Evolutionary conservation across 1,139 yeast genomes (phyloP).

Genomic region (Scheffersomyces segobiensis): DNA sequence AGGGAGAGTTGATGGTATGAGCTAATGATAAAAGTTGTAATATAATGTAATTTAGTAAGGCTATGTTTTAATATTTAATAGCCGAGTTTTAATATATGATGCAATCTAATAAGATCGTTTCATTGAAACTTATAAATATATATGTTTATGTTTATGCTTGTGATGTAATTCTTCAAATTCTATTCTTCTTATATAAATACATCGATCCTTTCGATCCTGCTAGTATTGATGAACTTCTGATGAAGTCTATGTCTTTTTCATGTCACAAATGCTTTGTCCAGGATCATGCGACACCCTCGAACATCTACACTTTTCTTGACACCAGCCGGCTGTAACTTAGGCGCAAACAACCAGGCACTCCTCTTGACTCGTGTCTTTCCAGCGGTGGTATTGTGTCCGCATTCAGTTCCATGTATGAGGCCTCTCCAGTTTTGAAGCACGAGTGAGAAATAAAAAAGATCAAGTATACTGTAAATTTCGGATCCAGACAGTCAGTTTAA

Average conservation of each 20-base stretch:
- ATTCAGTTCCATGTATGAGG: not conserved
- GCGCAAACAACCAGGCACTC: not conserved
- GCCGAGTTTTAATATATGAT: not conserved
- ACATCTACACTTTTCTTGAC: not conserved
- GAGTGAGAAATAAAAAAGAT: not conserved
- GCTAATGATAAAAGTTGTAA: not conserved
- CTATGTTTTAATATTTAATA: not conserved
- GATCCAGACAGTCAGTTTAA: not conserved
- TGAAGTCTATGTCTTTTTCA: not conserved
- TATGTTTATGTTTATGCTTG: too few relatives aligned
- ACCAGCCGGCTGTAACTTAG: not conserved
- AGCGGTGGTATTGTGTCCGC: not conserved
- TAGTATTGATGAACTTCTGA: too few relatives aligned
- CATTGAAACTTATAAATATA: not conserved
- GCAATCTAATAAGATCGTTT: too few relatives aligned
- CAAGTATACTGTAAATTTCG: not conserved
- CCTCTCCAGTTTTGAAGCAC: not conserved
- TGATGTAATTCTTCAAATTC: not conserved
- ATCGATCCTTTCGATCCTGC: not conserved
- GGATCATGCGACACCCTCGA: not conserved
- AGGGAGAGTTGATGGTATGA: slow-evolving; percentile 15
- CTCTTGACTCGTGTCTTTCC: not conserved
- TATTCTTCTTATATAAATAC: not conserved
- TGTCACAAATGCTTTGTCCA: not conserved
- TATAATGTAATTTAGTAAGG: not conserved